Evolutionary conservation across 2,329 filamentous ascomycete genomes (phyloP), one percentile per base, ranked within the genome.

Genomic region (Pseudohalonectria lignicola): DNA sequence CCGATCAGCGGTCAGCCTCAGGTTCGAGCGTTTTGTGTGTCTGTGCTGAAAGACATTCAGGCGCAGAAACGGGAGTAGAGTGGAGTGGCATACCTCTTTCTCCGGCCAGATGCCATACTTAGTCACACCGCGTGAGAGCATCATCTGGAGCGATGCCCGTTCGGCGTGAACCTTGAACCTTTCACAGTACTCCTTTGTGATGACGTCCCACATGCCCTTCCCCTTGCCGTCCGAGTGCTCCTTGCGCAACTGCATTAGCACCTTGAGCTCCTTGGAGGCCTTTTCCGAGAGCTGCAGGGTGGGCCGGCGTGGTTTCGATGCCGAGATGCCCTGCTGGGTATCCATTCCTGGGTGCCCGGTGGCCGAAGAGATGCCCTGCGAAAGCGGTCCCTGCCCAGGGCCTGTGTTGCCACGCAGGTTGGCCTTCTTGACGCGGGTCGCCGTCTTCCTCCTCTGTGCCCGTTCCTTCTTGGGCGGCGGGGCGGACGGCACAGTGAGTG

Each of bases 181-280:
- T 19, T 31, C 23, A 18, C 29, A 26, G 5, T 56, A 57, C 12
- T 66, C 62, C 5, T 49, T 50, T 35, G 63, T 60, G 41, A 76
- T 74, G 29, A 61, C 58, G 18, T 71, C 64, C 72, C 72, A 76
- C 70, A 76, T 76, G 25, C 71, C 69, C 44, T 71, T 70, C 13
- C 72, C 71, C 46, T 69, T 71, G 37, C 63, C 59, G 16, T 62
- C 48, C 13, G 62, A 54, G 45, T 65, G 61, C 18, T 62, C 49
- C 49, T 62, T 64, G 11, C 69, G 60, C n/a, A 68, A 60, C 19
- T 67, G 56, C 35, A 74, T 66, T 23, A 76, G 61, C 37, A 55
- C 69, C 17, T 58, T 59, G 42, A 71, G 65, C 25, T 71, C 63
- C 2, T 64, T 59, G 1, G 66, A 65, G 19, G 67, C 67, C 15